A percentile compares a stretch with the other conserved stretches of the same genome.
Conservation (phyloP, 2,329 filamentous ascomycete species). For the Ceratocystis cacaofunesta region DNA sequence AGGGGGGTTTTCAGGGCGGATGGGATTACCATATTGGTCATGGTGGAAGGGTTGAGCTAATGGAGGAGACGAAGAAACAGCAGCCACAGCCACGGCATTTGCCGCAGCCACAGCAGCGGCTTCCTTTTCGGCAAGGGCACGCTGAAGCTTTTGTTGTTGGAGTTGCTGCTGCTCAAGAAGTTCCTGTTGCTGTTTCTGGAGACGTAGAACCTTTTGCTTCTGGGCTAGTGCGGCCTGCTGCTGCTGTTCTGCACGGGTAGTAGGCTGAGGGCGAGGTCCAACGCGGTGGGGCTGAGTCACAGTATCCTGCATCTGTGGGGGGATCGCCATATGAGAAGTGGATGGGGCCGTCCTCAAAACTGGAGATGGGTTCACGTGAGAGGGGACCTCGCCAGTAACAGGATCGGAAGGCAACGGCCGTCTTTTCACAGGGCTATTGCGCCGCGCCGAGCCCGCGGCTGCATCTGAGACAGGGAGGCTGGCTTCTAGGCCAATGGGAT, state of each 20-base stretch:
- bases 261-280: constrained; percentile 16
- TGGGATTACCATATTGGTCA: background rate
- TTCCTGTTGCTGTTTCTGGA: constrained; percentile 14
- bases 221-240: constrained; percentile 19
- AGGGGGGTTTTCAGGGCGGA: background rate
- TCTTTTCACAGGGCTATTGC: constrained; percentile 56
- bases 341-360: background rate
- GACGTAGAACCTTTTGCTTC: constrained; percentile 23
- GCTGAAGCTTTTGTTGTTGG: constrained; percentile 25
- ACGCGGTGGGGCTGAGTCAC: constrained; percentile 12
- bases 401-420: constrained; percentile 73
- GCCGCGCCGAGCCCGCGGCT: constrained; percentile 26
- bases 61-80: constrained; percentile 21
- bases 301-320: constrained; percentile 16
- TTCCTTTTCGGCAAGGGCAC: constrained; percentile 18
- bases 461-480: constrained; percentile 14
- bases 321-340: constrained; percentile 14
- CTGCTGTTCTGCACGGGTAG: constrained; percentile 17
- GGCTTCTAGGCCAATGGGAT: constrained; percentile 27
- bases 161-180: constrained; percentile 25
- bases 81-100: constrained; percentile 23
- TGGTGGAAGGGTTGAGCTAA: background rate
- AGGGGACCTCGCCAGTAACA: constrained; percentile 39
- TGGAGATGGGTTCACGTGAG: constrained; percentile 8
- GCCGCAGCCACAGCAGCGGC: constrained; percentile 25